Base-by-base conservation (phyloP, 1,139 yeast species). In the Yamadazyma conglobata region DNA sequence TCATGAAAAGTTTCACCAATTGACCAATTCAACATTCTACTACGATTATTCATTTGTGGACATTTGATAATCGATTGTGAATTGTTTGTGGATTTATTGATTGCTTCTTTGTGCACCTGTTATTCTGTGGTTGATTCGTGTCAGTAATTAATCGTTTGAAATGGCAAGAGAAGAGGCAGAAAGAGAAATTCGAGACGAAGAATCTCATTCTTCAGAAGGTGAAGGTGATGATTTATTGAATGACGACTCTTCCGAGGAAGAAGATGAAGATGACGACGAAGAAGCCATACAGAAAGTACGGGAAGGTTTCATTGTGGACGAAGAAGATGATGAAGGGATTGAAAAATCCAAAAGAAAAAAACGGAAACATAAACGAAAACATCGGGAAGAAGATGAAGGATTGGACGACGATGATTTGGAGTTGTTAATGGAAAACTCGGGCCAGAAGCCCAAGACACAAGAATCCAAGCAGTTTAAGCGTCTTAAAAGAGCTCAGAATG, bases 381-480 rank as follows among this genome's bases (percentile, higher is more conserved):
- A 63, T 62, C 64, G 60, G 55, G 61, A 56, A 14, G 76, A 72
- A 28, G 81, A 71, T 39, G 91, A 83, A 38, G 85, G 80, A 33
- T 70, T 91, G 34, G 95, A 93, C 50, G 96, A 91, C 53, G 99
- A 91, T 56, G 99, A 91, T 58, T 72, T 93, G 48, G 97, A 89
- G 45, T 71, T 91, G 38, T 68, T 91, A 39, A 72, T 88, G 73
- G 97, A 91, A 56, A 89, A 89, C 53, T 77, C 94, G 0, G 96
- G 96, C 27, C 84, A 76, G 19, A 62, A 64, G 26, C 66, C 71
- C 9, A 35, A 38, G 12, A 37, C 47, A 4, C 51, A 51, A 16
- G 46, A 67, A 14, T 38, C 63, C 3, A 64, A 66, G 23, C 67
- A 75, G 42, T 78, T 86, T 58, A 91, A 89, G 56, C 79, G 97